Evolutionary conservation across 768 basidiomycete genomes (phyloP).

Genomic region (Leccinum subgranulosum): DNA sequence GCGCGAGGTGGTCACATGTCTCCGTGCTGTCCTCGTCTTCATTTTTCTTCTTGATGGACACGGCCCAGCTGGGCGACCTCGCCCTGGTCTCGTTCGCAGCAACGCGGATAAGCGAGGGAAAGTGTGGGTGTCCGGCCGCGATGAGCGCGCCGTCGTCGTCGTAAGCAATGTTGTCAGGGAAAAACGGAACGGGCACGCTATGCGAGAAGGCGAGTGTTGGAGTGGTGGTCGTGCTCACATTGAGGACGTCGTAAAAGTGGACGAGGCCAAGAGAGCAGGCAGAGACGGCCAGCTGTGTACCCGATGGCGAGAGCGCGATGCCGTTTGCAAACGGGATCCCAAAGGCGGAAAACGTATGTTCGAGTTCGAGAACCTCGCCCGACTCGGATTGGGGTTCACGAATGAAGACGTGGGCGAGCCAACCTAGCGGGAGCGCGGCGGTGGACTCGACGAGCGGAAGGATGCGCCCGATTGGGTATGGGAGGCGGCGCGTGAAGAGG

Average conservation of each 20-base stretch:
- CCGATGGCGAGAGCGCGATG: constrained; percentile 52
- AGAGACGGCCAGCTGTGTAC: constrained; percentile 52
- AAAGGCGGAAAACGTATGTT: constrained; percentile 39
- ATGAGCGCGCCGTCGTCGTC: constrained; percentile 47
- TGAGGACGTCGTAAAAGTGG: constrained; percentile 45
- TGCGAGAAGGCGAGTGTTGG: constrained; percentile 41
- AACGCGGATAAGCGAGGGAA: constrained; percentile 46
- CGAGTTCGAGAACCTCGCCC: constrained; percentile 10
- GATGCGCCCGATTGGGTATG: constrained; percentile 43
- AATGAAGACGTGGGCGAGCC: constrained; percentile 54
- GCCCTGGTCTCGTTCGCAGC: constrained; percentile 42
- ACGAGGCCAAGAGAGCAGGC: constrained; percentile 49
- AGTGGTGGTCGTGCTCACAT: constrained; percentile 35
- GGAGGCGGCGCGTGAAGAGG: constrained; percentile 58
- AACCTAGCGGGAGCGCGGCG: constrained; percentile 55
- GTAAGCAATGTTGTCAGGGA: constrained; percentile 60
- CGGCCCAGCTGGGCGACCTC: constrained; percentile 57
- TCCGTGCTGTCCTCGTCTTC: neutral
- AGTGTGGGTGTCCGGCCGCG: constrained; percentile 67
- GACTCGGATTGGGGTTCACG: constrained; percentile 14
- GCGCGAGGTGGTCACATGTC: constrained; percentile 43
- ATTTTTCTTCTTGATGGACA: constrained; percentile 33
- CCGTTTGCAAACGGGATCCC: constrained; percentile 71
- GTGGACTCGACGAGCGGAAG: constrained; percentile 55
- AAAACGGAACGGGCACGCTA: constrained; percentile 51